Base-by-base conservation (phyloP, 805 yeast species). In the Saturnispora silvae region DNA sequence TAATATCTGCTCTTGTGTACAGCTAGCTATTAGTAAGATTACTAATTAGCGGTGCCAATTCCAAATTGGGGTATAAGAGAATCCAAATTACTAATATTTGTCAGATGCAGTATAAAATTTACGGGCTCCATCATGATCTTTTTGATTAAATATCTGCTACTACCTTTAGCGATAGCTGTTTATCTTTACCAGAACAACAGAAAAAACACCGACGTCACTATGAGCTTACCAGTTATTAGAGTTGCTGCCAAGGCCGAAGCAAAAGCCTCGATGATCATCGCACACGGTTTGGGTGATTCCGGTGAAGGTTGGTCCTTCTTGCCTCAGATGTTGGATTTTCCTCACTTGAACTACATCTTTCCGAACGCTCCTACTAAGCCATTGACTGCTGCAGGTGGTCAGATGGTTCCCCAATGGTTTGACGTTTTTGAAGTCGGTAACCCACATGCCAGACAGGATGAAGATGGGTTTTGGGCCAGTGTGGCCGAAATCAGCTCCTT, bases 221-320 rank as follows among this genome's bases (percentile, higher is more conserved):
- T 43, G 47, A 31, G 43, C 11, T 31, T 52, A 16, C 49, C 59
- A 5, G 61, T 63, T 0, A 45, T 65, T 2, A 53, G 68, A 31
- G 49, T 65, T 13, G 57, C 68, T 7, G 64, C 71, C 4, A 59
- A 56, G 15, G 43, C 44, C 7, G 59, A 62, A 1, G 70, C 77
- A 5, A 63, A 75, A 1, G 79, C 83, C 1, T 75, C 86, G 1
- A 62, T 86, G 24, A 81, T 87, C 17, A 68, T 87, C 42, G 53
- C 84, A 38, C 97, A 92, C 55, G 97, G 98, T 0, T 64, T 89
- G 14, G 98, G 98, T 8, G 97, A 89, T 56, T 57, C 84, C 0
- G 96, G 95, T 4, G 65, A 68, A 14, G 96, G 96, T 2, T 89
- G 96, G 96, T 65, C 72, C 31, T 84, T 83, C 64, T 60, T 89